A percentile compares a stretch with the other conserved stretches of the same genome.
Evolutionary conservation across 2,329 filamentous ascomycete species (phyloP).

Genomic region (Talaromyces sp.): DNA sequence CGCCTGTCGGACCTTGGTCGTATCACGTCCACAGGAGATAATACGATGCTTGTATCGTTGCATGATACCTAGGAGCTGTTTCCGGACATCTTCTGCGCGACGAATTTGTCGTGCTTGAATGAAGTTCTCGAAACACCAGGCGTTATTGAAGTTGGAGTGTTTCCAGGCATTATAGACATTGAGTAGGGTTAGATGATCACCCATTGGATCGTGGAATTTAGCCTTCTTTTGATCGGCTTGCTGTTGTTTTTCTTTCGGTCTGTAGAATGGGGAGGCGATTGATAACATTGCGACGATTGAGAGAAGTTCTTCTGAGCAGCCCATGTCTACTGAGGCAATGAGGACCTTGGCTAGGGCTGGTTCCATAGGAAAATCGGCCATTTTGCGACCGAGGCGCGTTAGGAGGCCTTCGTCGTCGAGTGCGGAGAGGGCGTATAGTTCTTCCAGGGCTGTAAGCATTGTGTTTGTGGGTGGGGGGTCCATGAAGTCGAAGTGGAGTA

Average conservation of each 20-base stretch:
- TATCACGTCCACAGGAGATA: conserved; percentile 83
- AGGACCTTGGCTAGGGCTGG: conserved; percentile 87
- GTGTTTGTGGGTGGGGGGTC: conserved; percentile 96
- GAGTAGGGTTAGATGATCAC: conserved; percentile 90
- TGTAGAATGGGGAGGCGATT: conserved; percentile 84
- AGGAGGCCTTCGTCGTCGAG: conserved; percentile 94
- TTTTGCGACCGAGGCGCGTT: conserved; percentile 88
- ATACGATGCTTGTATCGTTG: conserved; percentile 83
- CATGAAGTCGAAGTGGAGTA: conserved; percentile 98
- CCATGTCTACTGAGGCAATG: conserved; percentile 81
- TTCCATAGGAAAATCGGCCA: conserved; percentile 99
- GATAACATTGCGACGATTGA: conserved; percentile 95
- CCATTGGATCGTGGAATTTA: conserved; percentile 93
- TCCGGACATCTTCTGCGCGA: conserved; percentile 86
- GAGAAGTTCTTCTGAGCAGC: conserved; percentile 91
- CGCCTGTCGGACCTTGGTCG: conserved; percentile 82
- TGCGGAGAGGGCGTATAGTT: conserved; percentile 87
- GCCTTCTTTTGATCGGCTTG: conserved; percentile 97
- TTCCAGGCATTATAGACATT: conserved; percentile 99
- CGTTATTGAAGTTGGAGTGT: conserved; percentile 73
- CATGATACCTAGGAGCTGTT: conserved; percentile 93
- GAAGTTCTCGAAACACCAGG: conserved; percentile 98
- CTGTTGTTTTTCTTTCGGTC: conserved; percentile 94
- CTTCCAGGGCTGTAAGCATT: conserved; percentile 94
- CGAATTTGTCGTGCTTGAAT: conserved; percentile 89